phyloP scores from a whole-genome alignment of 1,284 basidiomycete genomes.

The Melampsora americana region DNA sequence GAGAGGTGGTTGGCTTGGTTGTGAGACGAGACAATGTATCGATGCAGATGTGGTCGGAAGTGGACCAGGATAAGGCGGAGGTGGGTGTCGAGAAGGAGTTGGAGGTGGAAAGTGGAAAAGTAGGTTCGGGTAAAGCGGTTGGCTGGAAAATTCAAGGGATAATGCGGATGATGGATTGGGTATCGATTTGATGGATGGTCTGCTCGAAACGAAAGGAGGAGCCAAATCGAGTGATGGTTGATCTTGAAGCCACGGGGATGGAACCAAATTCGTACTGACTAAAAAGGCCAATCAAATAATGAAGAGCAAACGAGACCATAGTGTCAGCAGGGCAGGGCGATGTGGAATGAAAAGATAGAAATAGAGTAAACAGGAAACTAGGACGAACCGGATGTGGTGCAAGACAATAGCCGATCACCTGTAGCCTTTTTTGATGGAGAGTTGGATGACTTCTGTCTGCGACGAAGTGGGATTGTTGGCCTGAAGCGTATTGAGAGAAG shows the following conservation, averaged over 20 bases:
- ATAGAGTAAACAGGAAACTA: too few species aligned
- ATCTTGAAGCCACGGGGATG: neutral
- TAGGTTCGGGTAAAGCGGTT: neutral
- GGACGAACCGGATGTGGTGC: too few species aligned
- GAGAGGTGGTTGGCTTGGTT: neutral
- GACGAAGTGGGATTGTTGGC: too few species aligned
- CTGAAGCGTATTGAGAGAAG: too few species aligned
- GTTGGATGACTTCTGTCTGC: too few species aligned
- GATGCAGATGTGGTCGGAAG: neutral
- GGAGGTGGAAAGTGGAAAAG: conserved; percentile 14
- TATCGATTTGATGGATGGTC: neutral
- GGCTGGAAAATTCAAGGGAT: neutral
- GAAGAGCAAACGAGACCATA: too few species aligned
- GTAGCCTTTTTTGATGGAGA: too few species aligned
- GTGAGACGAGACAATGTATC: neutral
- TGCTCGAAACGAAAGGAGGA: neutral
- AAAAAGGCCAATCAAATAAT: too few species aligned
- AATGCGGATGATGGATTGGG: neutral
- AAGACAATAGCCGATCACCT: too few species aligned
- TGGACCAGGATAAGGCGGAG: conserved; percentile 24
- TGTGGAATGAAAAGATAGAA: too few species aligned
- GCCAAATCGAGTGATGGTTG: conserved; percentile 3
- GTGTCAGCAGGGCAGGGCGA: too few species aligned
- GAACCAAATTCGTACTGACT: too few species aligned
- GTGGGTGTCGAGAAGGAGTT: conserved; percentile 12